Base-by-base conservation (phyloP, 2,329 filamentous ascomycete species). In the Alternaria brassicicola region DNA sequence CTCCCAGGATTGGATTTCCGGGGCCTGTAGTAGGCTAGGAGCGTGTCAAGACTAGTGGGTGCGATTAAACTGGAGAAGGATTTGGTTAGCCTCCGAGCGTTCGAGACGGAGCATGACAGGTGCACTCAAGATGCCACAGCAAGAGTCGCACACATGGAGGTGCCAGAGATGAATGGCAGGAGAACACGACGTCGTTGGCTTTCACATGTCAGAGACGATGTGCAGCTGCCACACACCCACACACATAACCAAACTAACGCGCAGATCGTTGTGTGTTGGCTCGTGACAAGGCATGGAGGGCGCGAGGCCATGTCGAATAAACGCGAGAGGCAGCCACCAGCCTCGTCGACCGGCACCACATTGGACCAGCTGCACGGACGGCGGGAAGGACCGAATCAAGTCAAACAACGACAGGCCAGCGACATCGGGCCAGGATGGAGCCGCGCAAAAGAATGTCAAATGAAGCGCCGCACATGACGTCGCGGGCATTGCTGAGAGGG, bases 331-430 rank as follows among this genome's bases (percentile, higher is more conserved):
- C 68, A 75, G 71, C 71, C 71, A 74, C 69, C 68, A 75, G 71
- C 71, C 71, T 74, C 69, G 69, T 70, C 49, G 63, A 58, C 36
- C 48, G 62, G 60, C 63, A 66, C 59, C 55, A 46, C 43, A 28
- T 46, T 23, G 42, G 6, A 21, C 59, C 45, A 56, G 62, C 62
- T 58, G 66, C 70, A 70, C 64, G 51, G 67, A 56, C 63, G 50
- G 56, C 68, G 67, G 66, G 61, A 67, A 61, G 59, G 68, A 68
- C 61, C 71, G 69, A 74, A 74, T 75, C 71, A 75, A 60, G 54
- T 48, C 50, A 41, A 61, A 66, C 61, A 62, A 54, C 55, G 67
- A 55, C 60, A 61, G 38, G 50, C 50, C 66, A 65, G 67, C 71
- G 71, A 70, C 62, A 66, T 74, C 63, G 67, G 45, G 67, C 62